Base-by-base conservation (phyloP, 2,329 filamentous ascomycete species). In the Botryotinia narcissicola region DNA sequence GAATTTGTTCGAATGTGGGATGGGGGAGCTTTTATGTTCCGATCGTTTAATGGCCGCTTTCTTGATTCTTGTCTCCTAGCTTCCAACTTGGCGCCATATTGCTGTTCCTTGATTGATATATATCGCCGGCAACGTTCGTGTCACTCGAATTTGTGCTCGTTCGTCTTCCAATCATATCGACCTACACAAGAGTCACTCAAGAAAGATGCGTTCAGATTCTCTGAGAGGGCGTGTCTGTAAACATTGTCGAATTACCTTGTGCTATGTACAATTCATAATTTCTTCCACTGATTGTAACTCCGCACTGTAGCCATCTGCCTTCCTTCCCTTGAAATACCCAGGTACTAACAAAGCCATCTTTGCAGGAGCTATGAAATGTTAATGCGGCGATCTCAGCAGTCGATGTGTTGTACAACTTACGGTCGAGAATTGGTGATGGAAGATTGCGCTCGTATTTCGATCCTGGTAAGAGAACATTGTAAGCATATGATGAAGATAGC, bases 381-480 rank as follows among this genome's bases (percentile, higher is more conserved):
- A 69, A 69, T 32, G 35, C 5, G 66, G 35, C 25, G 35, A 57
- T 69, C 25, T 69, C 35, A 20, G 12, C 37, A 57, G 22, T 69
- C 25, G 48, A 32, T 42, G 16, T 25, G 60, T 77, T 74, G 76
- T 76, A 68, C 32, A 32, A 89, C 93, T 87, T 85, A 98, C 95
- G 91, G 76, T 94, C 92, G 74, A 97, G 86, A 78, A 91, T 90
- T 48, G 91, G 94, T 73, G 89, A 88, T 48, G 94, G 93, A 72
- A 98, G 83, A 83, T 99, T 99, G 82, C 96, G 89, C 85, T 98
- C 96, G 84, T 92, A 98, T 87, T 98, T 98, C 77, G 94, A 97
- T 78, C 94, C 94, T 97, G 78, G 63, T 74, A 75, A 32, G 10
- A 22, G 48, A 51, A 66, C 42, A 51, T 54, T 73, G 66, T 78